These are phyloP conservation scores for Lablab purpureus DNA, from an alignment of 306 rosid species.

Conservation along the genomic window DNA sequence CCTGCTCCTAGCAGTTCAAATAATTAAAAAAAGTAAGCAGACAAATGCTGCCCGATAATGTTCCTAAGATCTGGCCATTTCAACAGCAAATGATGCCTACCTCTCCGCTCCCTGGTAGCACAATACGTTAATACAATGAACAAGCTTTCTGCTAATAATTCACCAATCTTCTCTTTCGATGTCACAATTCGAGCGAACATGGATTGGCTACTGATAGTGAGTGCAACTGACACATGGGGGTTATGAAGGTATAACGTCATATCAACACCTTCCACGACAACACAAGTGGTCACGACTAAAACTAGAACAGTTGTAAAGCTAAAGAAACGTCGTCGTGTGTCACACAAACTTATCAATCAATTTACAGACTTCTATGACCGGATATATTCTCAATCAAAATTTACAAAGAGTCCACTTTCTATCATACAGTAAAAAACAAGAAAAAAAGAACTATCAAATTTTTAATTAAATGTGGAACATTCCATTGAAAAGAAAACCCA, in stretches of 20 bases:
- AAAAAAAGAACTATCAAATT: constrained; percentile 30
- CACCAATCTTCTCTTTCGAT: constrained; percentile 45
- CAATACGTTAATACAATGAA: constrained; percentile 18
- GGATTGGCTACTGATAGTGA: constrained; percentile 34
- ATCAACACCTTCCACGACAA: constrained; percentile 23
- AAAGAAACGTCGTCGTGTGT: neutral
- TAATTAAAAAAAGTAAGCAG: constrained; percentile 14
- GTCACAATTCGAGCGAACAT: constrained; percentile 43
- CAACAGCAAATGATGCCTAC: constrained; percentile 31
- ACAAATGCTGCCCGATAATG: constrained; percentile 44
- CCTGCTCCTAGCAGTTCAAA: constrained; percentile 4
- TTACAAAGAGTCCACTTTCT: constrained; percentile 45
- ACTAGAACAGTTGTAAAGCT: constrained; percentile 27
- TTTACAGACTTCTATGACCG: constrained; percentile 48
- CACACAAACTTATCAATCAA: constrained; percentile 48
- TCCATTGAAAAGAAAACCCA: constrained; percentile 1
- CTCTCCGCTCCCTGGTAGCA: constrained; percentile 25
- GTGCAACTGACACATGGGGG: constrained; percentile 41
- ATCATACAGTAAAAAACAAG: constrained; percentile 45
- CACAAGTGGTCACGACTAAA: constrained; percentile 37
- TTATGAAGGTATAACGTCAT: constrained; percentile 24
- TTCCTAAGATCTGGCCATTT: constrained; percentile 37
- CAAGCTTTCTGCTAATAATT: constrained; percentile 46
- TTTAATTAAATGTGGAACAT: constrained; percentile 39
- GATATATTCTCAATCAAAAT: constrained; percentile 45